Evolutionary conservation across 2,329 filamentous ascomycete species (phyloP).

Genomic region (Atkinsonella texensis): DNA sequence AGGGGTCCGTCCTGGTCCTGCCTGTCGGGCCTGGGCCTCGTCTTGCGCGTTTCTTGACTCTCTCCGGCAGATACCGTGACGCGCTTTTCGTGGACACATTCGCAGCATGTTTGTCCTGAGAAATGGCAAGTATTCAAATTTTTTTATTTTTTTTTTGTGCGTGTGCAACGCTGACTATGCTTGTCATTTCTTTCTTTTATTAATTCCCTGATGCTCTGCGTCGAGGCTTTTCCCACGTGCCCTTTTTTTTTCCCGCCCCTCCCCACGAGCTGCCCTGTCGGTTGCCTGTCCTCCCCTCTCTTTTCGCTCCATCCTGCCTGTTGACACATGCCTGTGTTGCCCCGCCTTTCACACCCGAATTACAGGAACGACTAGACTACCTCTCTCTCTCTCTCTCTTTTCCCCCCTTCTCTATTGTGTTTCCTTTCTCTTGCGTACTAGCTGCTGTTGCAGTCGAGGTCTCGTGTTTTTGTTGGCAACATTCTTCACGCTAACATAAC

Average conservation of each 20-base stretch:
- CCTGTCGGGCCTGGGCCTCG: background rate
- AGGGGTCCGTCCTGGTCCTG: background rate
- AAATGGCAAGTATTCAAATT: constrained; percentile 29
- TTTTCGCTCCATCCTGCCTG: background rate
- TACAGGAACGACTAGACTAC: background rate
- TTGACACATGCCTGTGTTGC: background rate
- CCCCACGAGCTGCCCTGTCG: constrained; percentile 4
- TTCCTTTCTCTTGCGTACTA: background rate
- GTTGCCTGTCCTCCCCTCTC: background rate
- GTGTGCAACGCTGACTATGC: background rate
- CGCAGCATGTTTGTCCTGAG: constrained; percentile 30
- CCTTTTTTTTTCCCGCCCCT: constrained; percentile 4
- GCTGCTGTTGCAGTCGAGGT: background rate
- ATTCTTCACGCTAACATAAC: background rate
- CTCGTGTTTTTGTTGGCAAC: background rate
- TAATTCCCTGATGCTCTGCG: background rate
- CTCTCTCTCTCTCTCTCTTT: background rate
- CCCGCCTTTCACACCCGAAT: background rate
- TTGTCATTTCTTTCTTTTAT: background rate
- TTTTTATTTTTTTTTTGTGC: background rate
- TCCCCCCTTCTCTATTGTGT: background rate
- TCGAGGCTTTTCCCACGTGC: background rate
- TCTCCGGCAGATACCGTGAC: background rate
- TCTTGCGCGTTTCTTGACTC: background rate
- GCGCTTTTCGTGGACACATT: background rate